Percentiles rank a stretch among this genome's conserved stretches.
phyloP scores from a whole-genome alignment of 2,329 filamentous ascomycete species.

The Aspergillus versicolor region DNA sequence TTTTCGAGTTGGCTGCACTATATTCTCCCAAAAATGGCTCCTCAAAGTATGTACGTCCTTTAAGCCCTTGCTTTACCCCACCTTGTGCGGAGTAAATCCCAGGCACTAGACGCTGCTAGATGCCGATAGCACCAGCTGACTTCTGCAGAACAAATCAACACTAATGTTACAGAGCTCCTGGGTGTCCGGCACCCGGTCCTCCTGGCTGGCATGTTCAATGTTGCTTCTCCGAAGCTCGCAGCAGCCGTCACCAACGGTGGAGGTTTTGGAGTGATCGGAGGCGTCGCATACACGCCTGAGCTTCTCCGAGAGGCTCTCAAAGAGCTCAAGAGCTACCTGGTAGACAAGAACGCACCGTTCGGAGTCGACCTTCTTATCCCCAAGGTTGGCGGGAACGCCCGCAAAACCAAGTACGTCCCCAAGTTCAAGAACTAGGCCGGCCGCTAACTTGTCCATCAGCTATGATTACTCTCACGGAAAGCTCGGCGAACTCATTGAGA shows the following conservation, averaged over 20 bases:
- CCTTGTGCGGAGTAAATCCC: not conserved
- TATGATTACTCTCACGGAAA: constrained; percentile 99
- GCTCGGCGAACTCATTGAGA: constrained; percentile 82
- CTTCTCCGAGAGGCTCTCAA: constrained; percentile 95
- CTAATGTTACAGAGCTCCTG: constrained; percentile 89
- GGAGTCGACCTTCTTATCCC: constrained; percentile 67
- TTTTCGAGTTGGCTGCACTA: not conserved
- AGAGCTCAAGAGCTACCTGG: constrained; percentile 69
- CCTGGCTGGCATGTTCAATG: constrained; percentile 98
- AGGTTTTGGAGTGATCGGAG: constrained; percentile 93
- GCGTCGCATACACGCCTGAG: constrained; percentile 86
- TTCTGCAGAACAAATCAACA: constrained; percentile 77
- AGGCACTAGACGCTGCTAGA: too few relatives aligned
- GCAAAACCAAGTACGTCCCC: constrained; percentile 78
- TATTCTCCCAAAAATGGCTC: constrained; percentile 1
- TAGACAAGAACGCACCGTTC: constrained; percentile 22
- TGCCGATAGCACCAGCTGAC: not conserved
- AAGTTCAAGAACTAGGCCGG: not conserved
- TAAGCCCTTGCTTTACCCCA: not conserved
- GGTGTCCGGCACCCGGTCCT: constrained; percentile 96
- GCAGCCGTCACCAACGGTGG: constrained; percentile 96
- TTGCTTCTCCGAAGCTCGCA: constrained; percentile 91
- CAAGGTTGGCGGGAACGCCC: constrained; percentile 88
- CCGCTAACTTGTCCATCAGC: constrained; percentile 50
- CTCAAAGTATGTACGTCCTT: not conserved